A percentile compares a stretch with the other conserved stretches of the same genome.
Evolutionary conservation across 768 basidiomycete species (phyloP).

Genomic region (Rubroboletus satanas): DNA sequence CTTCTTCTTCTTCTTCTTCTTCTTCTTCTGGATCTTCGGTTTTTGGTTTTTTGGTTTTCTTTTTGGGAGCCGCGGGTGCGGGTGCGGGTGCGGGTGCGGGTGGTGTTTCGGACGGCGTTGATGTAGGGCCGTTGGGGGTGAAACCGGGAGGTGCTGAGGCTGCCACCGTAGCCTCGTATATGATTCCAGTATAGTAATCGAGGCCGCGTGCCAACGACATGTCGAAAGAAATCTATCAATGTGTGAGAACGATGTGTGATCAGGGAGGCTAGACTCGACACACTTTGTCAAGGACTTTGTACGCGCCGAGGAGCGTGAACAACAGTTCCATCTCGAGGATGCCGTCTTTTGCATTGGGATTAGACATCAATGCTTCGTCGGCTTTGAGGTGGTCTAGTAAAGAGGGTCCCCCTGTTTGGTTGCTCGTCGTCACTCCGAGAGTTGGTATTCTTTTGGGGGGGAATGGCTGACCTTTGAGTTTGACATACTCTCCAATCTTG

Average conservation of each 20-base stretch:
- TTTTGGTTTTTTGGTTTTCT: constrained; percentile 41
- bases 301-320: constrained; percentile 78
- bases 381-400: constrained; percentile 67
- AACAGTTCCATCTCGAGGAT: constrained; percentile 82
- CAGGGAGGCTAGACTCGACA: constrained; percentile 3
- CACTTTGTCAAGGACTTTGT: constrained; percentile 75
- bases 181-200: constrained; percentile 98
- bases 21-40: constrained; percentile 50
- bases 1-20: too few relatives aligned
- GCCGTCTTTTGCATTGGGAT: constrained; percentile 75
- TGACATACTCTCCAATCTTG: constrained; percentile 95
- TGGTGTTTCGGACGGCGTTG: constrained; percentile 26
- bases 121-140: constrained; percentile 46
- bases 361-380: constrained; percentile 62
- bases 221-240: constrained; percentile 82
- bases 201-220: constrained; percentile 95
- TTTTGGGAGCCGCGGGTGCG: constrained; percentile 30
- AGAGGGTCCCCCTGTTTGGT: constrained; percentile 61
- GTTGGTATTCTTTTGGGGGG: not conserved
- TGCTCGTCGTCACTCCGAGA: not conserved
- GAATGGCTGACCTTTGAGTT: constrained; percentile 71
- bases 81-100: constrained; percentile 19
- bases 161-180: constrained; percentile 94
- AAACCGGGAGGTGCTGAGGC: constrained; percentile 90
- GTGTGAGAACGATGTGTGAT: not conserved